These are phyloP conservation scores for Fusarium longipes DNA, from an alignment of 2,329 filamentous ascomycete species.

Conservation along the genomic window DNA sequence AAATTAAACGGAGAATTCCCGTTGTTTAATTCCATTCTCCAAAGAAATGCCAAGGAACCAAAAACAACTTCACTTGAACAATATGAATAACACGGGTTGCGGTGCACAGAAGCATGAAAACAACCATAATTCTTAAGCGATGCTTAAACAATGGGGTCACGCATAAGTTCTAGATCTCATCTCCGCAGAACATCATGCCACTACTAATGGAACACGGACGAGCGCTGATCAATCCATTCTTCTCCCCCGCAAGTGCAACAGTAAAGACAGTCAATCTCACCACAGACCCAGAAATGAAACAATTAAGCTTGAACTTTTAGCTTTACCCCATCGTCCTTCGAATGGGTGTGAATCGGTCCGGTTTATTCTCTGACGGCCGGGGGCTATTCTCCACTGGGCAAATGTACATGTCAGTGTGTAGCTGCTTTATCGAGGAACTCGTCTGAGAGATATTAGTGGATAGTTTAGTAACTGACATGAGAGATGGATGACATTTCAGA, in stretches of 20 bases:
- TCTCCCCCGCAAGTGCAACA: conserved; percentile 26
- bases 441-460: background rate
- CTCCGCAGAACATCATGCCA: conserved; percentile 27
- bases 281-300: conserved; percentile 8
- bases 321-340: conserved; percentile 2
- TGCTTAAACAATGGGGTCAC: conserved; percentile 28
- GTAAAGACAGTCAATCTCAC: conserved; percentile 22
- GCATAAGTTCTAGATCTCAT: conserved; percentile 20
- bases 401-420: background rate
- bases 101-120: background rate
- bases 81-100: too few species aligned
- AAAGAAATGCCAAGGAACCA: conserved; percentile 5
- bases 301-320: conserved; percentile 18
- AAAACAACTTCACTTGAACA: background rate
- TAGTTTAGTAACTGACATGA: too few species aligned
- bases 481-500: conserved; percentile 26
- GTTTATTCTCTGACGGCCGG: conserved; percentile 38
- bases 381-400: conserved; percentile 18
- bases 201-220: background rate
- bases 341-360: conserved; percentile 38
- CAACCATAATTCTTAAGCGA: conserved; percentile 3
- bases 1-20: too few species aligned
- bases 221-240: background rate
- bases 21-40: conserved; percentile 12
- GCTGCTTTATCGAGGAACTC: conserved; percentile 2